These are phyloP conservation scores for Immersiella caudata DNA, from an alignment of 495 filamentous ascomycete genomes.

Conservation along the genomic window DNA sequence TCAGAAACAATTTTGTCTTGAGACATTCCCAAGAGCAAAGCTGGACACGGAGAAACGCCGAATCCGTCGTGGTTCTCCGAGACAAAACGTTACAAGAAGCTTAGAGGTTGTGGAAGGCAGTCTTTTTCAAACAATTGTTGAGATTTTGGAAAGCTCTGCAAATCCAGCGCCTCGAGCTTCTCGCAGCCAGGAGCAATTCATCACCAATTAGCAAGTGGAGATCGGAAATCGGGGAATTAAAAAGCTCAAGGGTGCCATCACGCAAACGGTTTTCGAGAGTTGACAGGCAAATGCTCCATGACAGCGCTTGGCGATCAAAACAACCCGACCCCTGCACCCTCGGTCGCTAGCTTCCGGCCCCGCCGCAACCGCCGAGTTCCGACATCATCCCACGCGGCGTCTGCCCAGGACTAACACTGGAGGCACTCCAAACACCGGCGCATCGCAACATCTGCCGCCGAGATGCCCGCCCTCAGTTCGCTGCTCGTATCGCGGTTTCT, in stretches of 20 bases:
- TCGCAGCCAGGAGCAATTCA: background rate
- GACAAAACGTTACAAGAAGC: background rate
- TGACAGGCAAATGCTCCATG: background rate
- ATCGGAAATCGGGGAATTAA: background rate
- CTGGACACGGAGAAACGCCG: background rate
- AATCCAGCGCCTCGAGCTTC: background rate
- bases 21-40: background rate
- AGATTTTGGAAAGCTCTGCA: background rate
- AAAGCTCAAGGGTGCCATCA: background rate
- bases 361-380: background rate
- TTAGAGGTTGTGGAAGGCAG: background rate
- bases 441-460: background rate
- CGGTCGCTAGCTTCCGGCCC: background rate
- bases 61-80: background rate
- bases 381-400: background rate
- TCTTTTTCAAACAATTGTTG: background rate
- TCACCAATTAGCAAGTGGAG: background rate
- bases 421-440: background rate
- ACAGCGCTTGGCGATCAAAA: conserved; percentile 9
- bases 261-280: background rate
- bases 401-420: background rate
- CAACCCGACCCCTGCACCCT: conserved; percentile 3
- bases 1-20: background rate
- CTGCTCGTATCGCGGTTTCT: background rate
- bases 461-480: conserved; percentile 30